Evolutionary conservation across 306 rosid species (phyloP).

Genomic region (Cotoneaster glaucophyllus): DNA sequence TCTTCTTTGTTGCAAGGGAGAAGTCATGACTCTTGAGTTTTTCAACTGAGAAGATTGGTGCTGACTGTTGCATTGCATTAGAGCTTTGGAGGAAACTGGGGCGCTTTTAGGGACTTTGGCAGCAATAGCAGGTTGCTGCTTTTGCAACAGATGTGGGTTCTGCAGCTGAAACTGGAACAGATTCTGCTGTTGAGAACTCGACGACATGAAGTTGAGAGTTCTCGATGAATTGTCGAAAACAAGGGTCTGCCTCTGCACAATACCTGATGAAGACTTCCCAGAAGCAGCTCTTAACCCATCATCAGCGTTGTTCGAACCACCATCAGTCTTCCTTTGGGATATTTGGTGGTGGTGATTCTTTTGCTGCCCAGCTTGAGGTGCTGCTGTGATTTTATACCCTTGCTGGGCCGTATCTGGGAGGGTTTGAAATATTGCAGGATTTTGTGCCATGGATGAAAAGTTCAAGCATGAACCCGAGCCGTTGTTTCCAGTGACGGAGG

Average conservation of each 20-base stretch:
- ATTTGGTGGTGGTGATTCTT: conserved; percentile 35
- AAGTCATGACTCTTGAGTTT: conserved; percentile 20
- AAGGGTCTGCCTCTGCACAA: conserved; percentile 53
- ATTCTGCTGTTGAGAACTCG: conserved; percentile 46
- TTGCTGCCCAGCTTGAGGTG: conserved; percentile 37
- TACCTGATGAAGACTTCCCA: conserved; percentile 31
- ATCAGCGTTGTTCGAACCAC: conserved; percentile 29
- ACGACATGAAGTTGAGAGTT: conserved; percentile 49
- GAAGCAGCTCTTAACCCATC: conserved; percentile 42
- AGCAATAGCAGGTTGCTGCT: conserved; percentile 31
- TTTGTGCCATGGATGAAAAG: conserved; percentile 22
- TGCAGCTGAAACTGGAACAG: conserved; percentile 38
- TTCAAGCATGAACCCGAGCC: conserved; percentile 22
- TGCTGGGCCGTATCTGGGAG: conserved; percentile 40
- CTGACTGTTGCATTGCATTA: conserved; percentile 31
- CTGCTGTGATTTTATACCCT: conserved; percentile 40
- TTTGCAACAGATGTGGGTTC: conserved; percentile 42
- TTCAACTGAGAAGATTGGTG: conserved; percentile 37
- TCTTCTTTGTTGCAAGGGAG: conserved; percentile 45
- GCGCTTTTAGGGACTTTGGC: conserved; percentile 33
- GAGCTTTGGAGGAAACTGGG: conserved; percentile 37
- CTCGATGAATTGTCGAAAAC: conserved; percentile 60
- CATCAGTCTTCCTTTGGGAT: conserved; percentile 39
- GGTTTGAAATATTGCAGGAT: conserved; percentile 34
- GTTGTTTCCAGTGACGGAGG: conserved; percentile 18